These are phyloP conservation scores for Nakazawaea anatomiae DNA, from an alignment of 805 yeast genomes.

Conservation along the genomic window DNA sequence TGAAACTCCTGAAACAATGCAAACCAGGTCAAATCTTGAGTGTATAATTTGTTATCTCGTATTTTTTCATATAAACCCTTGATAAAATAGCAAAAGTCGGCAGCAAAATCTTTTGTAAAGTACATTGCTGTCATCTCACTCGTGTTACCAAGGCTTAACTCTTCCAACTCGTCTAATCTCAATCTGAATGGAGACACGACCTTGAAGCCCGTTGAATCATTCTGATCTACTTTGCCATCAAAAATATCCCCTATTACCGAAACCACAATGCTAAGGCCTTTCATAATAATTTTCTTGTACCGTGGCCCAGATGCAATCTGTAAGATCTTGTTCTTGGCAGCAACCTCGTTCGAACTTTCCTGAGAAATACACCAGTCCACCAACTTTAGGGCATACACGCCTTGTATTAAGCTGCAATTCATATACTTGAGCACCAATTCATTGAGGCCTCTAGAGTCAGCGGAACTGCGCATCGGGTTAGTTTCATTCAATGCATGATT, in stretches of 20 bases:
- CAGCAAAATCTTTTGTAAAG: neutral
- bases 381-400: constrained; percentile 1
- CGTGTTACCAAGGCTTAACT: neutral
- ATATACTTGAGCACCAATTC: neutral
- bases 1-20: constrained; percentile 2
- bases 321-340: neutral
- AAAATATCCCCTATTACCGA: neutral
- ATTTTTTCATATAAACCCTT: neutral
- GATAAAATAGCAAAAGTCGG: neutral
- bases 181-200: neutral
- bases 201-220: neutral
- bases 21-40: constrained; percentile 5
- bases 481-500: neutral
- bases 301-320: neutral
- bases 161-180: constrained; percentile 2
- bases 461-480: neutral
- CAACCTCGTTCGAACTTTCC: neutral
- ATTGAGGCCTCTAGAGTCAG: neutral
- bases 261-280: neutral
- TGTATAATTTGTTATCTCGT: neutral
- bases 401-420: neutral
- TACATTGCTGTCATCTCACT: neutral
- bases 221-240: neutral
- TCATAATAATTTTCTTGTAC: constrained; percentile 5
- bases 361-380: constrained; percentile 3